phyloP scores from a whole-genome alignment of 257 asterid species.

The Striga asiatica region DNA sequence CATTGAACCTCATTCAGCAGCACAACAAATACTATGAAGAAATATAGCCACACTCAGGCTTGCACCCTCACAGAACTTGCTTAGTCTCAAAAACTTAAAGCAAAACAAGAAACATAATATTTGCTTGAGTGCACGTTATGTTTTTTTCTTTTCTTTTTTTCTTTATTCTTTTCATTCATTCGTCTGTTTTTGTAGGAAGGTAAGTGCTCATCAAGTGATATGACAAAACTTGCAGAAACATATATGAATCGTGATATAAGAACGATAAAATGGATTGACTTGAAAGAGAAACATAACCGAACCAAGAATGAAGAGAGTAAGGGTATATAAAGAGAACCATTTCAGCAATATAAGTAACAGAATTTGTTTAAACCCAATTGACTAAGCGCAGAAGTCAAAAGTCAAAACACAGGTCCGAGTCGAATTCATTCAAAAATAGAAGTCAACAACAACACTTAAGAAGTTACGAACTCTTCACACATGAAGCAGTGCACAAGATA shows the following conservation, averaged over 20 bases:
- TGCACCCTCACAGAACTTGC: not conserved
- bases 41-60: not conserved
- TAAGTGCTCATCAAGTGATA: not conserved
- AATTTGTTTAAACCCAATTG: conserved; percentile 3
- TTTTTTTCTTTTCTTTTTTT: no score
- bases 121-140: no score
- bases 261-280: conserved; percentile 16
- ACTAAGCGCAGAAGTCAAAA: not conserved
- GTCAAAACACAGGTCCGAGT: not conserved
- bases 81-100: no score
- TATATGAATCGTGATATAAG: not conserved
- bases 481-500: not conserved
- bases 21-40: no score
- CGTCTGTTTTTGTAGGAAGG: not conserved
- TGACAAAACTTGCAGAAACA: not conserved
- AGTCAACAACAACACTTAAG: not conserved
- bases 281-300: conserved; percentile 4
- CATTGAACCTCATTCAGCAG: no score
- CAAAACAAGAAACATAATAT: no score
- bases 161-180: no score
- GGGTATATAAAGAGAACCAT: not conserved
- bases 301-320: not conserved
- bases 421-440: not conserved
- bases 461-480: conserved; percentile 5
- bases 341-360: conserved; percentile 10